Percentiles rank a stretch among this genome's conserved stretches.
phyloP scores from a whole-genome alignment of 179 eudicot genomes.

The Silene coronaria region DNA sequence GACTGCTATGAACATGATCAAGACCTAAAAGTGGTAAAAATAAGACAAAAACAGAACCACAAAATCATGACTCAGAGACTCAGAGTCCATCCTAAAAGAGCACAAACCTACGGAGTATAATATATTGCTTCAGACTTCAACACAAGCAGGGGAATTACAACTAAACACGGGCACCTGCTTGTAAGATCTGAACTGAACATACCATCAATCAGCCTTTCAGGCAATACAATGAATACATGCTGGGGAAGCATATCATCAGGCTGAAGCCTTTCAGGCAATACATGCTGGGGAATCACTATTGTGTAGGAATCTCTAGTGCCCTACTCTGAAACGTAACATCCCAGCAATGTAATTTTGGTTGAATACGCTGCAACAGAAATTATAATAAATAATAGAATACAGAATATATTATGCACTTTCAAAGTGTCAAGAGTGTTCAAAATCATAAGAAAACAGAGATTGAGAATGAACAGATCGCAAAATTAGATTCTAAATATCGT shows the following conservation, averaged over 20 bases:
- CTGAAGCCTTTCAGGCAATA: not conserved
- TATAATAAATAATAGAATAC: not conserved
- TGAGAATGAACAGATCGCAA: conserved; percentile 9
- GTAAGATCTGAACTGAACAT: not conserved
- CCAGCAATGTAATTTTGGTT: not conserved
- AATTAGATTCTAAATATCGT: conserved; percentile 8
- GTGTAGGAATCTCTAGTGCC: not conserved
- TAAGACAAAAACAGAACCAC: not conserved
- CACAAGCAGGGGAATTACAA: not conserved
- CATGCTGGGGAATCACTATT: not conserved
- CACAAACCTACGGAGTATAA: not conserved
- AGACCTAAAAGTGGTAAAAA: not conserved
- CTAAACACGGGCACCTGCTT: not conserved
- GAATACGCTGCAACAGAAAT: not conserved
- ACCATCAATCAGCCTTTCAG: no score
- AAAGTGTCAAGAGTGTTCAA: not conserved
- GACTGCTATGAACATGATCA: not conserved
- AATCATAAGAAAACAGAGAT: not conserved
- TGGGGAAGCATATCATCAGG: not conserved
- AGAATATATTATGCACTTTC: not conserved
- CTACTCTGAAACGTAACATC: not conserved
- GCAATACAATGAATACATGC: no score
- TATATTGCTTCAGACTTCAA: not conserved
- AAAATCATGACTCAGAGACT: not conserved
- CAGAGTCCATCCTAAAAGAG: not conserved